Base-by-base conservation (phyloP, 768 basidiomycete species). In the Hericium coralloides region DNA sequence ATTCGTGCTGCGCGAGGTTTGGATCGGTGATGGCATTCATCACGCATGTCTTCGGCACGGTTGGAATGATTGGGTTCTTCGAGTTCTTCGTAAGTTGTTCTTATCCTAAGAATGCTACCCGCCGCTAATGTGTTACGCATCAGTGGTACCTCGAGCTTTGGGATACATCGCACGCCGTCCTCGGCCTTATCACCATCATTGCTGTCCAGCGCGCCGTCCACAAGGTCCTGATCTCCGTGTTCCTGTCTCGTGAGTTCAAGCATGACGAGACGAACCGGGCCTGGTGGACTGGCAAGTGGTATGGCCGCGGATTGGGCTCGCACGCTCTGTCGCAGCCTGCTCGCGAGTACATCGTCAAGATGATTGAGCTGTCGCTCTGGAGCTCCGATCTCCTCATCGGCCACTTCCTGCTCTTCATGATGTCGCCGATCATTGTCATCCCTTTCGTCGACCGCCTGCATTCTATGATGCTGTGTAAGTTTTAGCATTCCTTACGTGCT, bases 221-320 rank as follows among this genome's bases (percentile, higher is more conserved):
- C 74, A 98, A 98, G 76, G 83, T 95, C 60, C 78, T 97, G 55
- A 98, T 98, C 60, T 81, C 94, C 5, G 87, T 93, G 49, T 92
- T 95, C 80, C 79, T 98, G 49, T 92, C 93, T 23, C 87, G 97
- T 66, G 97, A 99, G 72, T 95, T 88, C 79, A 98, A 98, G 75
- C 92, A 97, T 68, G 97, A 99, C 67, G 94, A 98, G 75, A 95
- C 92, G 25, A 98, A 98, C 74, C 81, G 91, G 59, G 95, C 95
- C 2, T 98, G 95, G 95, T 99, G 97, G 97, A 94, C 95, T 17
- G 95, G 94, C 60, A 87, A 89, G 76, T 98, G 97, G 97, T 95
- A 95, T 68, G 94, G 95, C 49, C 81, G 93, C 58, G 91, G 92
- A 26, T 77, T 99, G 18, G 95, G 95, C 14, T 80, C 79, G n/a